These are phyloP conservation scores for Glutinoglossum americanum DNA, from an alignment of 495 filamentous ascomycete species.

Conservation along the genomic window DNA sequence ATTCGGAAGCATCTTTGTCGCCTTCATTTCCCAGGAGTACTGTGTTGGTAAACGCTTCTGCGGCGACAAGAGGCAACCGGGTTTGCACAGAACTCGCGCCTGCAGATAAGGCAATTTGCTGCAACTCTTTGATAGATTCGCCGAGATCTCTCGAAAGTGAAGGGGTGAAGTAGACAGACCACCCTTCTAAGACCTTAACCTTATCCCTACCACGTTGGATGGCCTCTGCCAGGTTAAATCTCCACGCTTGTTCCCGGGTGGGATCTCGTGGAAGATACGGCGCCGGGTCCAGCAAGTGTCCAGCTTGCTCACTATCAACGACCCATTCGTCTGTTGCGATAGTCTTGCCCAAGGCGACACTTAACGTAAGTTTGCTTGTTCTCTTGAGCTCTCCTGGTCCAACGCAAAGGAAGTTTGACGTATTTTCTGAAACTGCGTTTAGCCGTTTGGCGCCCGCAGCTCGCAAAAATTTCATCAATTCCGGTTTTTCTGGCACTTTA, in stretches of 20 bases:
- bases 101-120: conserved; percentile 12
- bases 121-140: conserved; percentile 14
- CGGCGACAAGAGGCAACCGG: conserved; percentile 5
- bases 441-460: conserved; percentile 12
- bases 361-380: conserved; percentile 18
- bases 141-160: conserved; percentile 15
- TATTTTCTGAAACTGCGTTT: conserved; percentile 9
- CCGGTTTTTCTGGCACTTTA: conserved; percentile 5
- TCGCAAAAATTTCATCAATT: conserved; percentile 14
- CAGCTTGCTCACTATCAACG: conserved; percentile 10
- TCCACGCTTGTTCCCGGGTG: conserved; percentile 17
- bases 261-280: conserved; percentile 13
- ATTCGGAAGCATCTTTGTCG: conserved; percentile 1
- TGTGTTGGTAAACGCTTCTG: neutral
- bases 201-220: conserved; percentile 10
- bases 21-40: neutral
- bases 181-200: conserved; percentile 11
- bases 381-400: conserved; percentile 17
- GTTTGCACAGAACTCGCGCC: conserved; percentile 10
- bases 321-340: conserved; percentile 22
- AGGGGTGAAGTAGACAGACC: conserved; percentile 17
- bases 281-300: conserved; percentile 10
- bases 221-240: conserved; percentile 12
- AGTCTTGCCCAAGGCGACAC: conserved; percentile 15
- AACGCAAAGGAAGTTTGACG: conserved; percentile 17